A percentile compares a stretch with the other conserved stretches of the same genome.
Evolutionary conservation across 2,329 filamentous ascomycete genomes (phyloP).

Genomic region (Leptographium radiaticola): DNA sequence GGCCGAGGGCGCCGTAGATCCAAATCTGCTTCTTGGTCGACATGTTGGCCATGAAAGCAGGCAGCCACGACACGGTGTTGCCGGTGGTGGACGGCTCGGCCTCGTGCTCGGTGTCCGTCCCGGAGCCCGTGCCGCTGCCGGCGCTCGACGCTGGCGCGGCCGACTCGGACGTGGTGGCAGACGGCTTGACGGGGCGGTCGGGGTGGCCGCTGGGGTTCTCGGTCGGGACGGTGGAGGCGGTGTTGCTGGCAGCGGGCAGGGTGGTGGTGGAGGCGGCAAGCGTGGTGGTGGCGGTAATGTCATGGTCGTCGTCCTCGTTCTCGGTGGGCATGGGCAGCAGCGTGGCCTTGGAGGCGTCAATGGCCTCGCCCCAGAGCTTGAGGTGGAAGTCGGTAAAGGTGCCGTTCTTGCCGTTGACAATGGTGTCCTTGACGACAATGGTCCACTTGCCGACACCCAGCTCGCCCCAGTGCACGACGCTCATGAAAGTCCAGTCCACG

Average conservation of each 20-base stretch:
- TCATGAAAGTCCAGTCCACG: constrained; percentile 97
- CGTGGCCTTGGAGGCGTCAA: constrained; percentile 59
- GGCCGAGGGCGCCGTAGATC: constrained; percentile 78
- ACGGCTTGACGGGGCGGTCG: constrained; percentile 43
- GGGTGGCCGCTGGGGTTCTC: constrained; percentile 47
- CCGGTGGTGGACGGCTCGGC: constrained; percentile 19
- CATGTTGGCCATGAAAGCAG: constrained; percentile 76
- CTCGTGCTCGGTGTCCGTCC: constrained; percentile 19
- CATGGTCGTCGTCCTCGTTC: constrained; percentile 73
- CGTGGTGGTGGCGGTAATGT: constrained; percentile 50
- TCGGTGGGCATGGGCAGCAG: constrained; percentile 72
- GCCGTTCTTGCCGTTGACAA: constrained; percentile 62
- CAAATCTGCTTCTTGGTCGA: constrained; percentile 79
- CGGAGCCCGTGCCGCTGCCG: neutral
- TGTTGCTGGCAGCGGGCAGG: constrained; percentile 31
- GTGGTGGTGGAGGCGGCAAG: constrained; percentile 50
- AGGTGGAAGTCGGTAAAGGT: constrained; percentile 84
- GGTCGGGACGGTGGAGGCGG: constrained; percentile 16
- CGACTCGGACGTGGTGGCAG: constrained; percentile 1
- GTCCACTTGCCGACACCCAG: constrained; percentile 81
- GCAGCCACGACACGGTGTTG: constrained; percentile 53
- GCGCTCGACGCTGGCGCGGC: neutral
- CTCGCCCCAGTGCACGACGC: constrained; percentile 93
- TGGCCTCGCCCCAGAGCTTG: constrained; percentile 84
- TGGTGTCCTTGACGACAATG: constrained; percentile 73